Evolutionary conservation across 2,329 filamentous ascomycete genomes (phyloP).

Genomic region (Arthroderma sp.): DNA sequence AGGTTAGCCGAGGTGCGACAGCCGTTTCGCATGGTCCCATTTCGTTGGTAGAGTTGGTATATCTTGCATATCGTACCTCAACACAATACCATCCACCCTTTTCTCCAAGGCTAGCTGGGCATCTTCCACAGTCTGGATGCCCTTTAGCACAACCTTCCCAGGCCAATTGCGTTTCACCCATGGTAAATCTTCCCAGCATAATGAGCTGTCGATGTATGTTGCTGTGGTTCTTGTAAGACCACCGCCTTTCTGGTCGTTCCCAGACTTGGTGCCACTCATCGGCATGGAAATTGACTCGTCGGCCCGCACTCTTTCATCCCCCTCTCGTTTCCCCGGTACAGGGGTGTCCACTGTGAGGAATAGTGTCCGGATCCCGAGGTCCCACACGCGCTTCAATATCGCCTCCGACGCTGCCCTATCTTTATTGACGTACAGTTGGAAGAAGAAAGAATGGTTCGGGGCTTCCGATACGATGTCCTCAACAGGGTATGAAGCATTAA

Average conservation of each 20-base stretch:
- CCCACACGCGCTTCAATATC: conserved; percentile 35
- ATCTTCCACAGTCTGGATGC: conserved; percentile 38
- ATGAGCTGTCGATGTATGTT: conserved; percentile 32
- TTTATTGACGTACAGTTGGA: conserved; percentile 51
- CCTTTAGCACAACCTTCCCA: conserved; percentile 25
- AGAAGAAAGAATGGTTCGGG: conserved; percentile 31
- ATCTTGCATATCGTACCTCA: conserved; percentile 26
- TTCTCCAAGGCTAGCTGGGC: conserved; percentile 32
- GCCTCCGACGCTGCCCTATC: conserved; percentile 39
- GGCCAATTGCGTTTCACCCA: conserved; percentile 33
- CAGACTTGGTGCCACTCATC: conserved; percentile 22
- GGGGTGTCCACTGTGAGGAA: conserved; percentile 36
- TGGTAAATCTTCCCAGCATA: conserved; percentile 32
- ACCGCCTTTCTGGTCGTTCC: conserved; percentile 31
- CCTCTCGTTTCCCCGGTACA: conserved; percentile 34
- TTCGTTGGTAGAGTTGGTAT: conserved; percentile 15
- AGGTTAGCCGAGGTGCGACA: too few species aligned
- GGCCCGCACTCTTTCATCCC: conserved; percentile 23
- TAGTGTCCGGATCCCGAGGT: conserved; percentile 32
- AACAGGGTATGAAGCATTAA: too few species aligned
- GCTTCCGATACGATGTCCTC: not conserved
- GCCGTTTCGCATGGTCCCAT: too few species aligned
- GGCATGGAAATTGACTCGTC: conserved; percentile 26
- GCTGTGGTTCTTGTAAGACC: conserved; percentile 39
- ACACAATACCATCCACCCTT: conserved; percentile 34